Conservation (phyloP, 805 yeast species). For the Lipomyces orientalis region DNA sequence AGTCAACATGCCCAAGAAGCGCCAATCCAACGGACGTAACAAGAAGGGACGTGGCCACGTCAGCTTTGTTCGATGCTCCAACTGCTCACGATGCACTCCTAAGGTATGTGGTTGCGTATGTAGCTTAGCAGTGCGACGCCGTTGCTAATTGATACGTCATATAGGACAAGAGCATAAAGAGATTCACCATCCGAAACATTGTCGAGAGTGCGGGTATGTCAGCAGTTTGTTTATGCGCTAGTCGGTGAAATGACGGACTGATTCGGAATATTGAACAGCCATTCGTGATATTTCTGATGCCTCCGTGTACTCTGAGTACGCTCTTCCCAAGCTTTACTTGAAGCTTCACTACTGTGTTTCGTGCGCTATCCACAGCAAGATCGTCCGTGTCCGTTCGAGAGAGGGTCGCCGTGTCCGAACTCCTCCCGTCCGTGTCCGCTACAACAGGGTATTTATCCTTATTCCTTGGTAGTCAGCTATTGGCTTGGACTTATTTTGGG, state of each 20-base stretch:
- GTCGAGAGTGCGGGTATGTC: slow-evolving; percentile 87
- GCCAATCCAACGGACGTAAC: slow-evolving; percentile 99
- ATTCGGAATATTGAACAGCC: slow-evolving; percentile 46
- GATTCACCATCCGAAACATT: slow-evolving; percentile 99
- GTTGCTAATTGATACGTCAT: background rate
- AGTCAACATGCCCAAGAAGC: slow-evolving; percentile 96
- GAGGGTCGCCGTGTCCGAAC: slow-evolving; percentile 98
- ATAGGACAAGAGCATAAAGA: slow-evolving; percentile 97
- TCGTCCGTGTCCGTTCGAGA: slow-evolving; percentile 99
- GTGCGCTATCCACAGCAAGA: slow-evolving; percentile 99
- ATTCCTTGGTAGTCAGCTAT: background rate
- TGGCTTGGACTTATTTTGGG: background rate
- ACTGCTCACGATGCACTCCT: slow-evolving; percentile 99
- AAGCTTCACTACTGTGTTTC: slow-evolving; percentile 99
- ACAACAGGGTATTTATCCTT: slow-evolving; percentile 60
- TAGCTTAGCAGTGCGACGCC: background rate
- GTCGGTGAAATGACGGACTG: background rate
- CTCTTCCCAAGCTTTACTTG: slow-evolving; percentile 99
- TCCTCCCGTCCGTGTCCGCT: slow-evolving; percentile 99
- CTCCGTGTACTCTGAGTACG: slow-evolving; percentile 98
- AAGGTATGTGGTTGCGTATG: slow-evolving; percentile 52
- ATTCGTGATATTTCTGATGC: slow-evolving; percentile 99
- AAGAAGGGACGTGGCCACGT: slow-evolving; percentile 99
- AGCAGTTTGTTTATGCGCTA: background rate
- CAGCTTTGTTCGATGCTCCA: slow-evolving; percentile 99